These are phyloP conservation scores for Microbotryum silenes-acaulis DNA, from an alignment of 1,284 basidiomycete species.

Conservation along the genomic window DNA sequence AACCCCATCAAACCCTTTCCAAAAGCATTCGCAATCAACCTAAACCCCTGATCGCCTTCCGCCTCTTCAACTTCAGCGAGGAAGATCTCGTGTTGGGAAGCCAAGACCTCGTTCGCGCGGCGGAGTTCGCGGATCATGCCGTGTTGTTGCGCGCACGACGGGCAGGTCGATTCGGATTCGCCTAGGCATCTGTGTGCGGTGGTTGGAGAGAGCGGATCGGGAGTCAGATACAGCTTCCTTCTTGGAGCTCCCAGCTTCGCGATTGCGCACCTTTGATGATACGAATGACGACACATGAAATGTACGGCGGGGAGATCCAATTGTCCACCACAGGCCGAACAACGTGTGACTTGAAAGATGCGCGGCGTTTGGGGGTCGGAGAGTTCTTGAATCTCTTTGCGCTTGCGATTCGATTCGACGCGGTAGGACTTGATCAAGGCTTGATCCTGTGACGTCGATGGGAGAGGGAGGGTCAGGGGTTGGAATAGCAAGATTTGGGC, in stretches of 20 bases:
- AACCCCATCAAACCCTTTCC: conserved; percentile 40
- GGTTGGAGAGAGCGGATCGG: no score
- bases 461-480: neutral
- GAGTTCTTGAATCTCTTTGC: conserved; percentile 71
- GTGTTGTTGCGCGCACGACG: conserved; percentile 74
- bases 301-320: conserved; percentile 88
- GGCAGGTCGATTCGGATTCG: conserved; percentile 75
- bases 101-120: conserved; percentile 69
- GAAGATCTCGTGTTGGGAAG: conserved; percentile 83
- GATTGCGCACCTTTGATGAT: conserved; percentile 69
- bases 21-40: conserved; percentile 70
- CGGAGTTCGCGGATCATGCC: conserved; percentile 82
- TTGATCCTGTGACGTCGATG: conserved; percentile 57
- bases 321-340: conserved; percentile 75
- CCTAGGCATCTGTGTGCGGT: conserved; percentile 56
- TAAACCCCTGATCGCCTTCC: conserved; percentile 62
- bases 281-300: conserved; percentile 97
- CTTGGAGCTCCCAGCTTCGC: no score
- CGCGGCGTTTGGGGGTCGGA: conserved; percentile 66
- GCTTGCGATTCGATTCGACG: conserved; percentile 68
- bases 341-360: conserved; percentile 89
- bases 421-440: conserved; percentile 78
- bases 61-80: conserved; percentile 63
- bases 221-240: no score
- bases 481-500: neutral